Base-by-base conservation (phyloP, 2,329 filamentous ascomycete species). In the Hypomyces rosellus region DNA sequence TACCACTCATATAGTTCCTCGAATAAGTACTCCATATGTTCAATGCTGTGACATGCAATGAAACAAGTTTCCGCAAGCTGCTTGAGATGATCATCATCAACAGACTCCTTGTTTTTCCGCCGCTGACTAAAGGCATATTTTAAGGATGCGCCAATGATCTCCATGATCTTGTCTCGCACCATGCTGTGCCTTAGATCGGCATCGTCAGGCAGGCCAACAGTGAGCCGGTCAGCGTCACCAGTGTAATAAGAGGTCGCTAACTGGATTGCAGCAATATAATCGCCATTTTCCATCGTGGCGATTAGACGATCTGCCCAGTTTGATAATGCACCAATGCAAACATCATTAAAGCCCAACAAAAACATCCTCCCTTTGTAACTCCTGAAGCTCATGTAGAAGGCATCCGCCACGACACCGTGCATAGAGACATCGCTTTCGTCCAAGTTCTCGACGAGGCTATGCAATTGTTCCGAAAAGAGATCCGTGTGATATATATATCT, bases 371-470 rank as follows among this genome's bases (percentile, higher is more conserved):
- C 91, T 67, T 97, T 99, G 71, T 97, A 99, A 3, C 89, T 81
- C 62, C 88, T 89, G 69, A 97, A 92, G 67, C 92, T 96, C 89
- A 97, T 97, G 64, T 92, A 92, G 60, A 96, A 99, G 0, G 91
- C 93, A 74, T 99, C 93, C 7, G 92, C 92, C 44, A 97, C 89
- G 8, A 97, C 91, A 2, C 92, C 92, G 68, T 97, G 93, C 84
- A 97, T 87, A 0, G 89, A 88, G 0, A 81, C 76, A 60, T 96
- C 90, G 52, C 91, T 84, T 58, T 95, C 90, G 56, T 96, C 86
- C 15, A 93, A 74, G 54, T 91, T 85, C 65, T 97, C 93, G 18
- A 99, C 89, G 5, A 97, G 78, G 15, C 75, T 79, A 61, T 89
- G 86, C 12, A 99, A 74, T 63, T 97, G 93, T 22, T 81, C 80